Evolutionary conservation across 108 stramenopile genomes (phyloP).

Genomic region (Skeletonema potamos): DNA sequence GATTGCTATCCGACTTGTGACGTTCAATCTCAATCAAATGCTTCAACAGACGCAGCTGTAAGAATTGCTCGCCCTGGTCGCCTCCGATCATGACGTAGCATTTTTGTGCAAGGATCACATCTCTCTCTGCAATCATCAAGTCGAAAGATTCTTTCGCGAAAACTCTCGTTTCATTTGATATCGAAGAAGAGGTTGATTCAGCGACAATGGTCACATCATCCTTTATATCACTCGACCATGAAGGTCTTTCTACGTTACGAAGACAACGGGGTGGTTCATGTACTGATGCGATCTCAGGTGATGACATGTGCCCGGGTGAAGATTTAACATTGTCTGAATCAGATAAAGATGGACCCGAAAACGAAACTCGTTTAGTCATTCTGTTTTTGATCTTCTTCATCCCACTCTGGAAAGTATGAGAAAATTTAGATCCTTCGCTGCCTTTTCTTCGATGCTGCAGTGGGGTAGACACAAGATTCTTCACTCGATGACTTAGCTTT

Average conservation of each 20-base stretch:
- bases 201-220: background rate
- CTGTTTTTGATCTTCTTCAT: background rate
- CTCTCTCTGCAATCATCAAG: constrained; percentile 5
- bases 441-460: background rate
- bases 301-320: no score
- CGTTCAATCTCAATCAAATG: constrained; percentile 20
- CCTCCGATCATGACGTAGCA: constrained; percentile 34
- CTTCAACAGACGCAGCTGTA: constrained; percentile 15
- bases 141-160: constrained; percentile 18
- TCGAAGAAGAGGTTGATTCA: background rate
- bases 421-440: background rate
- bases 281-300: no score
- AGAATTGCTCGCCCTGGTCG: constrained; percentile 11
- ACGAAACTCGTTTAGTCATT: background rate
- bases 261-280: no score
- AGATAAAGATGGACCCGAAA: background rate
- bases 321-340: no score
- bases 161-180: background rate
- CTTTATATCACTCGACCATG: no score
- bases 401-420: background rate
- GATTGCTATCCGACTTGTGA: no score
- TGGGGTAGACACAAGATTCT: background rate
- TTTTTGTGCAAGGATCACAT: constrained; percentile 4
- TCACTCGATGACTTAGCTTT: background rate
- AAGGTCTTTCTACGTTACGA: no score